Evolutionary conservation across 192 early-diverging fungal genomes (phyloP), one percentile per base, ranked within the genome.

Genomic region (Paraglomus occultum): DNA sequence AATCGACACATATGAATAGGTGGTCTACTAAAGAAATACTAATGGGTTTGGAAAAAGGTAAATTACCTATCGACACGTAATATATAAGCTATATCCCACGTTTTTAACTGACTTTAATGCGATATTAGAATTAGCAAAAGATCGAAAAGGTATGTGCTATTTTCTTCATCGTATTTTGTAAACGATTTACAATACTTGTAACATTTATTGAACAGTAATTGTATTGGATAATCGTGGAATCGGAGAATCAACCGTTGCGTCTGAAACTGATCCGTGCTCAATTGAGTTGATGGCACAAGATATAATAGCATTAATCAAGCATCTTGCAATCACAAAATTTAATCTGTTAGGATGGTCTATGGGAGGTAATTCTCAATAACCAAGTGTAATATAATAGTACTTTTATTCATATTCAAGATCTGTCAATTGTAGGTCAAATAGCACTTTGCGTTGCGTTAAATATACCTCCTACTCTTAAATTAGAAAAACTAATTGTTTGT

Each of bases 201-300:
- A 31, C 31, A 31, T 31, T 60, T 17, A 60, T 60, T 38, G 11
- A 60, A n/a, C 6, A 60, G 39, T 60, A 42, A 6, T 60, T 40
- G 3, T 58, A 31, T 6, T 59, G 38, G 23, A 59, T 59, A 59
- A 59, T 43, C 40, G 55, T 43, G 57, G 40, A 60, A 60, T 60
- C 8, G 40, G 57, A 40, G 55, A 58, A 58, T 58, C 23, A 31
- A 58, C 18, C 38, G 55, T 58, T 58, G 10, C 23, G 31, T 58
- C 55, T 58, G 31, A 9, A 4, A 10, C 4, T 60, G 40, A 60
- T 14, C 57, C 14, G 18, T 31, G 43, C 43, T 31, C 57, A n/a
- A 59, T 59, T 31, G 23, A 59, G 9, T 39, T 60, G 31, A 60
- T 43, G 57, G n/a, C 57, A 11, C 38, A 59, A 59, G 57, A 59